phyloP scores from a whole-genome alignment of 805 yeast species.

The Ogataea pignaliae region DNA sequence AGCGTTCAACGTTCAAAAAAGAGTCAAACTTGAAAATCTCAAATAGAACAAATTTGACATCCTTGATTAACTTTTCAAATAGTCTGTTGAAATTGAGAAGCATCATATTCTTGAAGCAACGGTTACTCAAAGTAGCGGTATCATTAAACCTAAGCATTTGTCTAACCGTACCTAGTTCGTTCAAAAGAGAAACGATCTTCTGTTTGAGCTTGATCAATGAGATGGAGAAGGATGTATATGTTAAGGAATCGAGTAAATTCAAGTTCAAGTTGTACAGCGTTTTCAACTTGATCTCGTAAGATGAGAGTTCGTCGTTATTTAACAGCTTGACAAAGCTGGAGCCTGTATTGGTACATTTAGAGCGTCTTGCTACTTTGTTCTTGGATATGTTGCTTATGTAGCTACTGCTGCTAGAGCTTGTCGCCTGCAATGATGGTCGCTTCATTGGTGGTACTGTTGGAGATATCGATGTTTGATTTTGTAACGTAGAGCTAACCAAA shows the following conservation, averaged over 20 bases:
- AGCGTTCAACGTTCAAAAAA: conserved; percentile 8
- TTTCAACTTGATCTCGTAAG: conserved; percentile 12
- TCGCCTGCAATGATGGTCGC: too few relatives aligned
- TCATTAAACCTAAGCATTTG: conserved; percentile 9
- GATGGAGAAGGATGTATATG: conserved; percentile 8
- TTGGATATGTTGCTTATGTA: too few relatives aligned
- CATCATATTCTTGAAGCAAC: conserved; percentile 14
- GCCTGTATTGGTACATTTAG: too few relatives aligned
- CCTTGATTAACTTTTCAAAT: conserved; percentile 1
- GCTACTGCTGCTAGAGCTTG: too few relatives aligned
- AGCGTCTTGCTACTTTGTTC: too few relatives aligned
- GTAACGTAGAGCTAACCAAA: too few relatives aligned
- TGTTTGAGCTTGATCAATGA: conserved; percentile 10
- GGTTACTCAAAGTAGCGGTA: conserved; percentile 10
- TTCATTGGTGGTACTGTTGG: too few relatives aligned
- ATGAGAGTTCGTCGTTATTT: conserved; percentile 5
- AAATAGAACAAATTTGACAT: conserved; percentile 2
- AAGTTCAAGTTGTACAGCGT: conserved; percentile 14
- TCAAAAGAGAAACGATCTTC: conserved; percentile 4
- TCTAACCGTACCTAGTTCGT: conserved; percentile 9
- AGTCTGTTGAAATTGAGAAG: conserved; percentile 2
- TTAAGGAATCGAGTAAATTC: conserved; percentile 12
- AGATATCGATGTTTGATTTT: too few relatives aligned
- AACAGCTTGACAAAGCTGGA: too few relatives aligned
- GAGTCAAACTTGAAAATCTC: conserved; percentile 12